Percentiles rank a stretch among this genome's conserved stretches.
Conservation (phyloP, 1,284 basidiomycete genomes). For the Waitea zeae region DNA sequence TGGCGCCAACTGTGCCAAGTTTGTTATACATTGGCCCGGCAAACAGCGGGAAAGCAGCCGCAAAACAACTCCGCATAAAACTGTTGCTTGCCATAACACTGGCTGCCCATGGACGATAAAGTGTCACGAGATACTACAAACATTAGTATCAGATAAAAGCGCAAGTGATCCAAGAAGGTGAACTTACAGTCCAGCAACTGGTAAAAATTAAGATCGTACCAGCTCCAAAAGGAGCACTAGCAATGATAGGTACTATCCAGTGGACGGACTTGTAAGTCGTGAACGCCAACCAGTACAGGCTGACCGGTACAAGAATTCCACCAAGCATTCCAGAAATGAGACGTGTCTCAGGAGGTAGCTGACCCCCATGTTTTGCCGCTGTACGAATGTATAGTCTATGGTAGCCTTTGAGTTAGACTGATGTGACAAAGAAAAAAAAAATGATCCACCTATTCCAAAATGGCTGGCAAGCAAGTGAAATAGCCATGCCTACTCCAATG, state of each 20-base stretch:
- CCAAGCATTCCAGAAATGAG: constrained; percentile 55
- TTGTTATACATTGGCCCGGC: constrained; percentile 17
- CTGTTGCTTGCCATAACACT: constrained; percentile 64
- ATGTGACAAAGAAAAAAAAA: not conserved
- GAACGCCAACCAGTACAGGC: constrained; percentile 59
- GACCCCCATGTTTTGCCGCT: constrained; percentile 20
- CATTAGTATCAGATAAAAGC: constrained; percentile 19
- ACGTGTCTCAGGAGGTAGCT: constrained; percentile 50
- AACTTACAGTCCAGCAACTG: not conserved
- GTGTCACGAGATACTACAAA: constrained; percentile 56
- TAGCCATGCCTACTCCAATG: constrained; percentile 50
- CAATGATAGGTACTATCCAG: constrained; percentile 58
- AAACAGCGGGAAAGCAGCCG: constrained; percentile 60
- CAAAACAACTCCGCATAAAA: constrained; percentile 47
- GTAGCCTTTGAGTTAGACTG: constrained; percentile 1
- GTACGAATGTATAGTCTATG: constrained; percentile 16
- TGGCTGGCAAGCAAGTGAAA: constrained; percentile 36
- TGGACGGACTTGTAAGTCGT: constrained; percentile 50
- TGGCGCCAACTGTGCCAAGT: constrained; percentile 29
- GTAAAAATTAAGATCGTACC: constrained; percentile 44
- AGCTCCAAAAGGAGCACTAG: constrained; percentile 40
- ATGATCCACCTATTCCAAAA: constrained; percentile 39
- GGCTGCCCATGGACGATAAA: constrained; percentile 65
- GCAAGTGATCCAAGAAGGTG: not conserved
- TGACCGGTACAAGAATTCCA: constrained; percentile 46